These are phyloP conservation scores for Pyrenophora seminiperda DNA, from an alignment of 2,329 filamentous ascomycete genomes.

Conservation along the genomic window DNA sequence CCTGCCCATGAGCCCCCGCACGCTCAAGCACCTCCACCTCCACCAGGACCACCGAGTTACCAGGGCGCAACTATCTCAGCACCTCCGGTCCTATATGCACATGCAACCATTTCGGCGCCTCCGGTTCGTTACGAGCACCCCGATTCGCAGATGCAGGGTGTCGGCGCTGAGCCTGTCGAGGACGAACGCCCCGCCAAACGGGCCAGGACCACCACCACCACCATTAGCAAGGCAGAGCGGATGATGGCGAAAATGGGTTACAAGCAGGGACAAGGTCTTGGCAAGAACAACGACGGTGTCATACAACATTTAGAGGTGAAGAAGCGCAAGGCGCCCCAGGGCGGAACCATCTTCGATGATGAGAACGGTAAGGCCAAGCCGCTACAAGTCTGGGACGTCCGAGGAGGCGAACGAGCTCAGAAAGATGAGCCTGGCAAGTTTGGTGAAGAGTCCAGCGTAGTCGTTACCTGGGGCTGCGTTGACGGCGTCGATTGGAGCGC, in stretches of 20 bases:
- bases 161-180: conserved; percentile 15
- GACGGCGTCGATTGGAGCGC: conserved; percentile 78
- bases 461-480: conserved; percentile 84
- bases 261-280: conserved; percentile 85
- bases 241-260: conserved; percentile 95
- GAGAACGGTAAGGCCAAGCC: conserved; percentile 57
- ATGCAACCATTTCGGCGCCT: conserved; percentile 73
- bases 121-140: conserved; percentile 71
- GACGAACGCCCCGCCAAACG: conserved; percentile 52
- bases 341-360: conserved; percentile 30
- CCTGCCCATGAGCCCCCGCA: conserved; percentile 1
- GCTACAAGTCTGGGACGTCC: conserved; percentile 67
- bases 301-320: conserved; percentile 77
- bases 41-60: conserved; percentile 50
- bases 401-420: conserved; percentile 67
- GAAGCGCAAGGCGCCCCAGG: conserved; percentile 28
- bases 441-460: conserved; percentile 74
- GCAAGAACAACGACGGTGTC: conserved; percentile 81
- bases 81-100: conserved; percentile 74
- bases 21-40: conserved; percentile 18
- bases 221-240: conserved; percentile 66
- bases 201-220: conserved; percentile 32
- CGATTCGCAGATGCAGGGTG: conserved; percentile 18
- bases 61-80: conserved; percentile 69
- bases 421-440: conserved; percentile 45